Evolutionary conservation across 495 filamentous ascomycete species (phyloP), one percentile per base, ranked within the genome.

Genomic region (Corynascus novoguineensis): DNA sequence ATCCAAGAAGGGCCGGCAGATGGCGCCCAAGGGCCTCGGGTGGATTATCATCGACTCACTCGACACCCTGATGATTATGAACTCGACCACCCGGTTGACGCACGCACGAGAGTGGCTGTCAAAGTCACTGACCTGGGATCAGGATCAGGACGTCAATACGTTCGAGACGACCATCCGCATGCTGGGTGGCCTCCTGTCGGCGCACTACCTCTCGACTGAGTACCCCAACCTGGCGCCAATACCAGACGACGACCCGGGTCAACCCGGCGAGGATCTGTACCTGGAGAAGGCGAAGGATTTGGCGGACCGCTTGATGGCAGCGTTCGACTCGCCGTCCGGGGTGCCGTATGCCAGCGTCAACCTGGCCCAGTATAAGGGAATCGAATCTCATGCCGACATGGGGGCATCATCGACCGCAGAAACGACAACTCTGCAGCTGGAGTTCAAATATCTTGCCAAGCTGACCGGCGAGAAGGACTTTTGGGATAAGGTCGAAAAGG

Each of bases 81-180:
- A 99, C 65, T 76, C 96, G 44, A 97, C 93, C 11, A 89, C 82
- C 21, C 82, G 90, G 55, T 81, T 99, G 27, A 79, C 83, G 25
- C 86, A 93, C 65, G 92, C 93, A 38, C 81, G 91, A 31, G 81
- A 95, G 62, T 99, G 93, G 93, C 85, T 99, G 46, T 77, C 88
- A n/a, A 85, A 82, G 11, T 82, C 81, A 1, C 74, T 97, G 53
- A 83, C 82, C 15, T 97, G 95, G 69, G 83, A 96, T 54, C 89
- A 96, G 65, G 79, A 96, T 60, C 90, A 95, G 60, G 90, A 97
- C 62, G 95, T 99, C 37, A 97, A 87, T 70, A 97, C 91, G 0
- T 99, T 99, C 65, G 93, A 99, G 69, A 97, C 93, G 0, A 97
- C 92, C 1, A 99, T 97, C 60, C 88, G 95, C 55, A 97, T 99